Conservation (phyloP, 2,329 filamentous ascomycete genomes). For the Fusarium staphyleae region DNA sequence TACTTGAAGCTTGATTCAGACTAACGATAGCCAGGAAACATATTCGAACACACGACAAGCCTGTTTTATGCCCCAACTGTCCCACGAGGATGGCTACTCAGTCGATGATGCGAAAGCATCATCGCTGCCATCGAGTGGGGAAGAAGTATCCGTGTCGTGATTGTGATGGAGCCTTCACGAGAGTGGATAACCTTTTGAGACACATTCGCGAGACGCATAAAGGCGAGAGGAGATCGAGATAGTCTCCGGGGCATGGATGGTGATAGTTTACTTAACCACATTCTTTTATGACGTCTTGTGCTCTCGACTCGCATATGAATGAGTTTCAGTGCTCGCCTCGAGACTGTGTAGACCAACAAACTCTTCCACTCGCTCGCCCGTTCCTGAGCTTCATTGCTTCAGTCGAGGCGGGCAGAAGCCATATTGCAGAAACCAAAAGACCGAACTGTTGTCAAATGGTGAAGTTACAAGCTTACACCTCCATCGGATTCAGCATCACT, state of each 20-base stretch:
- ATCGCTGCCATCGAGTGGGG: background rate
- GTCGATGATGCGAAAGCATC: conserved; percentile 20
- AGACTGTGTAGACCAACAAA: too few species aligned
- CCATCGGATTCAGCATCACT: conserved; percentile 22
- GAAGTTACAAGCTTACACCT: conserved; percentile 5
- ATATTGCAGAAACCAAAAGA: too few species aligned
- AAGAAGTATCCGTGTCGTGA: too few species aligned
- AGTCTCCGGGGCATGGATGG: background rate
- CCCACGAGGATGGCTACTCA: too few species aligned
- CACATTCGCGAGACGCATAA: conserved; percentile 17
- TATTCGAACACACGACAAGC: conserved; percentile 28
- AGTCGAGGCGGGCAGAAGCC: too few species aligned
- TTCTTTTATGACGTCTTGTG: too few species aligned
- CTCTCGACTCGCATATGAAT: too few species aligned
- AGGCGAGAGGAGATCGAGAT: conserved; percentile 13
- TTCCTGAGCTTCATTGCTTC: too few species aligned
- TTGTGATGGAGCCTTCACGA: conserved; percentile 16
- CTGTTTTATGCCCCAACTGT: conserved; percentile 18
- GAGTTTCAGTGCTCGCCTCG: too few species aligned
- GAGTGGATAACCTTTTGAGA: conserved; percentile 12
- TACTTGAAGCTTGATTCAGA: too few species aligned
- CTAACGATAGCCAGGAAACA: conserved; percentile 20
- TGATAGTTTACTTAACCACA: background rate
- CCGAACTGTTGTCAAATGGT: too few species aligned
- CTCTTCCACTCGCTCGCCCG: too few species aligned